A percentile compares a stretch with the other conserved stretches of the same genome.
These are phyloP conservation scores for Medicago lupulina DNA, from an alignment of 306 rosid species.

Conservation along the genomic window DNA sequence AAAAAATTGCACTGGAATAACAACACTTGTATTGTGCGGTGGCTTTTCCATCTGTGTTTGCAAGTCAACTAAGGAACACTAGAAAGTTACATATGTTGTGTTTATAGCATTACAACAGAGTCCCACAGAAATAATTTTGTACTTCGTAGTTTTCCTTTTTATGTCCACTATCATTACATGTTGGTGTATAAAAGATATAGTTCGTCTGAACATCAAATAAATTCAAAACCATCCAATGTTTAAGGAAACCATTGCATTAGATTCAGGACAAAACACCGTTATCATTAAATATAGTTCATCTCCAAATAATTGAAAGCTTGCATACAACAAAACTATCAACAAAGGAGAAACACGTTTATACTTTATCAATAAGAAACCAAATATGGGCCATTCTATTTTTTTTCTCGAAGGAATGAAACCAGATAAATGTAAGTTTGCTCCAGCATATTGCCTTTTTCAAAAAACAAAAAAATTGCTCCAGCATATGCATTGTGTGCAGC, in stretches of 20 bases:
- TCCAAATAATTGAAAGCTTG: conserved; percentile 9
- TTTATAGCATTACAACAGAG: background rate
- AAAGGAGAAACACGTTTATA: conserved; percentile 19
- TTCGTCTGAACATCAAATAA: background rate
- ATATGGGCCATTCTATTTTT: too few relatives aligned
- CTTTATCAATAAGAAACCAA: conserved; percentile 5
- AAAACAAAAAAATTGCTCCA: too few relatives aligned
- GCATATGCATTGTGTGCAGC: too few relatives aligned
- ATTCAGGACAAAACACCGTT: background rate
- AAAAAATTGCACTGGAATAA: conserved; percentile 18
- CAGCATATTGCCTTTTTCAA: too few relatives aligned
- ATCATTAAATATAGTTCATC: background rate
- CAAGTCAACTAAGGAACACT: conserved; percentile 2
- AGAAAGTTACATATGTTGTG: background rate
- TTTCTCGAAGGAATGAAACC: too few relatives aligned
- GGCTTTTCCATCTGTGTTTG: conserved; percentile 30
- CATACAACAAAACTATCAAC: background rate
- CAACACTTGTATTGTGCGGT: conserved; percentile 28
- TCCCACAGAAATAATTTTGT: background rate
- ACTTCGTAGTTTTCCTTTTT: background rate
- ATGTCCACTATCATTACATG: background rate
- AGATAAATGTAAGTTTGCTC: too few relatives aligned
- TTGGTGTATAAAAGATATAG: background rate
- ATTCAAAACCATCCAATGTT: background rate
- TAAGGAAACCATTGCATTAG: background rate